Evolutionary conservation across 371 early-diverging fungal species (phyloP), one percentile per base, ranked within the genome.

Genomic region (Mortierella sp.): DNA sequence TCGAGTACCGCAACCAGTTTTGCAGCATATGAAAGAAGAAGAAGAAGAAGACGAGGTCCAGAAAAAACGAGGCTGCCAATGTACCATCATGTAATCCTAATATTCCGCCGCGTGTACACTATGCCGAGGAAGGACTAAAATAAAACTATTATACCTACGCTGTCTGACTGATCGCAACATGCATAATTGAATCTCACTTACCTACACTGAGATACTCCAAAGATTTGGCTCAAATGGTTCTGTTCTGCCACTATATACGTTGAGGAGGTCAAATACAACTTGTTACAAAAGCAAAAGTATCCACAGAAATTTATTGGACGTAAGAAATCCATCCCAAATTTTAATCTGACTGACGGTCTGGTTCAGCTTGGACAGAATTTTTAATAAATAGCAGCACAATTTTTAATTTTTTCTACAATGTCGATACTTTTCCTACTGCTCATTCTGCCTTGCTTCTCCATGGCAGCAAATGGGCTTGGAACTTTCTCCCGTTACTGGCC

Each of bases 21-120:
- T 73, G 22, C 57, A 73, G 29, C 64, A 73, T 13, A 66, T 66
- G 70, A 73, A 73, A 31, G 74, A 73, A 22, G 74, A 66, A 31
- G 74, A 73, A 22, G 74, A 66, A 12, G 28, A 61, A 9, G 70
- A 29, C 10, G 63, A 56, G 5, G 56, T 66, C 19, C 58, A 69
- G 28, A 70, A 70, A 42, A 34, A 19, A 2, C 37, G 47, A 17
- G 64, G 56, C 10, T 57, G 63, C 26, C 45, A 55, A 22, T 75
- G 75, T 32, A 17, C 61, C 0, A 62, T 75, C 29, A 45, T 75
- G 31, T 66, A 64, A 40, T 28, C 3, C 12, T 53, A 28, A 53
- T 3, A 28, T 53, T 28, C 12, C 28, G 23, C 28, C 53, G 53
- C 53, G n/a, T 49, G 49, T 8, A 22, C n/a, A 40, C n/a, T n/a